Evolutionary conservation across 2,329 filamentous ascomycete genomes (phyloP).

Genomic region (Fusarium acutatum): DNA sequence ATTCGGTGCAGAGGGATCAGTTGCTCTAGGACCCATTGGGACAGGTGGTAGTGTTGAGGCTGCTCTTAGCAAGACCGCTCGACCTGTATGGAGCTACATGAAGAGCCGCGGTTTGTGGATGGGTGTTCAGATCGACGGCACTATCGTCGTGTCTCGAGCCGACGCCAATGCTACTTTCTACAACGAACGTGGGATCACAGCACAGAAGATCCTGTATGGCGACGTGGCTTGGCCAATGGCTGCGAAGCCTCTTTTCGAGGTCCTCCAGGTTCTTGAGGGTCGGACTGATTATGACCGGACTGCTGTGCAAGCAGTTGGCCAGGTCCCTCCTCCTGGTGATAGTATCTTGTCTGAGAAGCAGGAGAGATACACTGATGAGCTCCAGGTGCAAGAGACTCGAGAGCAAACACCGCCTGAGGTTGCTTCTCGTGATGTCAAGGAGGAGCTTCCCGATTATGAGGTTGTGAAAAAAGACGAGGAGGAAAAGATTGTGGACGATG

Average conservation of each 20-base stretch:
- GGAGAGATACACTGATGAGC: conserved; percentile 26
- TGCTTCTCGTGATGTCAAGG: neutral
- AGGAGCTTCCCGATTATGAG: conserved; percentile 36
- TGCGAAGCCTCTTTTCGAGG: conserved; percentile 50
- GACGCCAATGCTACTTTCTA: conserved; percentile 86
- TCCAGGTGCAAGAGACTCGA: neutral
- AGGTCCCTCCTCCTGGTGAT: conserved; percentile 32
- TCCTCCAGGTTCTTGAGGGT: conserved; percentile 52
- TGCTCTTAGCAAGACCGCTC: conserved; percentile 45
- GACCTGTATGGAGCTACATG: conserved; percentile 82
- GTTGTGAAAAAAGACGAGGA: conserved; percentile 6
- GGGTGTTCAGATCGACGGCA: conserved; percentile 82
- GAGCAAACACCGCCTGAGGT: neutral
- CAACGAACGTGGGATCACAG: conserved; percentile 59
- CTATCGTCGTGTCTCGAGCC: conserved; percentile 76
- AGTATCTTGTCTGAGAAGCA: conserved; percentile 44
- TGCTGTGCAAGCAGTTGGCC: conserved; percentile 41
- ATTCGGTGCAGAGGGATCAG: conserved; percentile 74
- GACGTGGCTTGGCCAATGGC: conserved; percentile 53
- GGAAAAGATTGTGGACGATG: conserved; percentile 31
- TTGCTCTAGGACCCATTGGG: conserved; percentile 66
- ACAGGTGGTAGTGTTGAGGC: conserved; percentile 67
- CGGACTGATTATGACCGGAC: conserved; percentile 36
- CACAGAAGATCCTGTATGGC: conserved; percentile 47
- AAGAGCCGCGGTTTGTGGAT: conserved; percentile 84